Evolutionary conservation across 495 filamentous ascomycete genomes (phyloP), one percentile per base, ranked within the genome.

Genomic region (Xylaria sp.): DNA sequence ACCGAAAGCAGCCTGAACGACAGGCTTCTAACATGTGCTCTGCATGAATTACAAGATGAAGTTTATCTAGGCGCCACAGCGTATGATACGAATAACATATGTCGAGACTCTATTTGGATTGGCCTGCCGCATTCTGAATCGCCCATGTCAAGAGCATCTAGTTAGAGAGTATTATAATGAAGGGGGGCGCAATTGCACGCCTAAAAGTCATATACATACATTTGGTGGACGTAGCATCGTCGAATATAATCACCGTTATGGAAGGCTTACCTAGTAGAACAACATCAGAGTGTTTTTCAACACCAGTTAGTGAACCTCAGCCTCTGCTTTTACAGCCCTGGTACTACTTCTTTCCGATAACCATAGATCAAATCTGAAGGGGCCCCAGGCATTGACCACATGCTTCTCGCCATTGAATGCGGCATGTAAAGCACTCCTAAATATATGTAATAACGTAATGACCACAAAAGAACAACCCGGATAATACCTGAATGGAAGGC

Each of bases 361-460:
- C 48, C 26, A 7, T 11, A 2, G 3, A 5, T 14, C 7, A n/a
- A 33, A 57, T 14, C 14, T 5, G 35, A 9, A 19, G 29, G 15
- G 35, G 8, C 0, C 15, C n/a, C 8, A 58, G 15, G 15, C 41
- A 65, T 50, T 35, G 19, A 3, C 24, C 26, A 37, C 17, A 46
- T 46, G 17, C 4, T 17, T 59, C 24, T 40, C 5, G 57, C 19
- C 19, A 37, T 59, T 35, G 4, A 55, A 31, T 19, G 21, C 7
- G 29, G 50, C 9, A 29, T n/a, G 9, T 55, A 11, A 29, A 57
- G 6, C 26, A 29, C n/a, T 5, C 48, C 48, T 52, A 12, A 14
- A 44, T 17, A 48, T n/a, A 31, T 31, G 17, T 17, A 59, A 40
- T 33, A n/a, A 59, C 57, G 57, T 37, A 64, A 64, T 64, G 9